A percentile compares a stretch with the other conserved stretches of the same genome.
Evolutionary conservation across 2,329 filamentous ascomycete genomes (phyloP).

Genomic region (Talaromyces atroroseus): DNA sequence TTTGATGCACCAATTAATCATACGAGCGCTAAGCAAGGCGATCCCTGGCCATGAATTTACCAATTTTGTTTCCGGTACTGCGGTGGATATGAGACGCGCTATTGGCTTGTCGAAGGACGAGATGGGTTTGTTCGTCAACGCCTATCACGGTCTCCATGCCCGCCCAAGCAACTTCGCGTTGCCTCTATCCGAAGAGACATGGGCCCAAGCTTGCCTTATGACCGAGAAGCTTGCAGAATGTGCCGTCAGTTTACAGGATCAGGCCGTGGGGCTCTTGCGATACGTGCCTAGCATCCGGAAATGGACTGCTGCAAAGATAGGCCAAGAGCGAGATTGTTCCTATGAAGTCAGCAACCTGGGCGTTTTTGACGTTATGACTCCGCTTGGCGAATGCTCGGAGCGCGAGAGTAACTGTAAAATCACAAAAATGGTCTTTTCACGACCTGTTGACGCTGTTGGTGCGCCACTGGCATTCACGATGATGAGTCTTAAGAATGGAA

Average conservation of each 20-base stretch:
- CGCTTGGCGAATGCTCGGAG: background rate
- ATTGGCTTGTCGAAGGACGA: slow-evolving; percentile 23
- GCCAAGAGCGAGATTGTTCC: background rate
- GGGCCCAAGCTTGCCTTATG: slow-evolving; percentile 28
- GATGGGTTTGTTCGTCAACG: slow-evolving; percentile 32
- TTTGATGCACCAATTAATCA: slow-evolving; percentile 36
- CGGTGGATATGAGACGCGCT: slow-evolving; percentile 39
- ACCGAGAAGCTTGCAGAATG: slow-evolving; percentile 30
- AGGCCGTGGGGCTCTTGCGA: background rate
- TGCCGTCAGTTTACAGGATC: slow-evolving; percentile 18
- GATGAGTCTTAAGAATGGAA: slow-evolving; percentile 1
- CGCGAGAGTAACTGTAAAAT: background rate
- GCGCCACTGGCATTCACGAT: background rate
- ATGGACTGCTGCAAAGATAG: background rate
- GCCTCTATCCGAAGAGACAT: slow-evolving; percentile 23
- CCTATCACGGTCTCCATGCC: slow-evolving; percentile 19
- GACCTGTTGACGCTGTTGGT: background rate
- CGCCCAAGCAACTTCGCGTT: background rate
- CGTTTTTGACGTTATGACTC: background rate
- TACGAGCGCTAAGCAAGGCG: slow-evolving; percentile 31
- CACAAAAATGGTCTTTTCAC: background rate
- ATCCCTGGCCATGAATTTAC: slow-evolving; percentile 20
- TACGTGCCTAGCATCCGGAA: background rate
- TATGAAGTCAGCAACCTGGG: background rate
- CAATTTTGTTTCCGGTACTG: slow-evolving; percentile 35